Percentiles rank a stretch among this genome's conserved stretches.
These are phyloP conservation scores for Viola pubescens DNA, from an alignment of 441 rosid species.

Conservation along the genomic window DNA sequence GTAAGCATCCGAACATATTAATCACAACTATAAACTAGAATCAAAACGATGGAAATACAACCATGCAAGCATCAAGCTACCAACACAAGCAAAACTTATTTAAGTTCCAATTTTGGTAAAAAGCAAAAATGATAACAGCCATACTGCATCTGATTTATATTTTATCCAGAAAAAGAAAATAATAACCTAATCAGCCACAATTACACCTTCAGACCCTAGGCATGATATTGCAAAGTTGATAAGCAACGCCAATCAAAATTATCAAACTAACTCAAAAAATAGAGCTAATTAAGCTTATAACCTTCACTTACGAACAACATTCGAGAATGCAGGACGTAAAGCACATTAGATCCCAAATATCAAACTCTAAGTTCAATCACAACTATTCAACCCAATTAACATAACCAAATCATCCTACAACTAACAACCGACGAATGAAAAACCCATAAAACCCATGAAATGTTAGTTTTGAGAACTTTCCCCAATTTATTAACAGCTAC, in stretches of 20 bases:
- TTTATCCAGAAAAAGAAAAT: no score
- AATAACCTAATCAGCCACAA: no score
- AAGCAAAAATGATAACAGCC: no score
- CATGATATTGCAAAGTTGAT: background rate
- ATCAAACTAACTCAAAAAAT: constrained; percentile 17
- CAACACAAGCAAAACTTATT: no score
- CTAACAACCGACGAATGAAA: constrained; percentile 13
- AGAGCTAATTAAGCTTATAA: constrained; percentile 11
- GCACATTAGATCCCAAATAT: constrained; percentile 6
- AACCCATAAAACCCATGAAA: constrained; percentile 15
- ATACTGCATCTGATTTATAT: no score
- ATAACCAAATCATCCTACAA: constrained; percentile 16
- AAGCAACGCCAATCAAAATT: constrained; percentile 3
- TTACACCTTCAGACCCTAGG: no score
- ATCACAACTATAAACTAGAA: no score
- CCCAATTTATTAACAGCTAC: constrained; percentile 21
- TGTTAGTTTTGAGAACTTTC: constrained; percentile 1
- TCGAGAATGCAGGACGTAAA: background rate
- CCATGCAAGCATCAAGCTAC: no score
- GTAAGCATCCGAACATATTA: no score
- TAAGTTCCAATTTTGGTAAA: no score
- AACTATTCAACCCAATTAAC: constrained; percentile 11
- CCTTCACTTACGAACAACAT: background rate
- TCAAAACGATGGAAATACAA: no score
- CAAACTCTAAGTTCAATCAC: constrained; percentile 17